Evolutionary conservation across 106 monocot species (phyloP), one percentile per base, ranked within the genome.

Genomic region (Iris macrosiphon): DNA sequence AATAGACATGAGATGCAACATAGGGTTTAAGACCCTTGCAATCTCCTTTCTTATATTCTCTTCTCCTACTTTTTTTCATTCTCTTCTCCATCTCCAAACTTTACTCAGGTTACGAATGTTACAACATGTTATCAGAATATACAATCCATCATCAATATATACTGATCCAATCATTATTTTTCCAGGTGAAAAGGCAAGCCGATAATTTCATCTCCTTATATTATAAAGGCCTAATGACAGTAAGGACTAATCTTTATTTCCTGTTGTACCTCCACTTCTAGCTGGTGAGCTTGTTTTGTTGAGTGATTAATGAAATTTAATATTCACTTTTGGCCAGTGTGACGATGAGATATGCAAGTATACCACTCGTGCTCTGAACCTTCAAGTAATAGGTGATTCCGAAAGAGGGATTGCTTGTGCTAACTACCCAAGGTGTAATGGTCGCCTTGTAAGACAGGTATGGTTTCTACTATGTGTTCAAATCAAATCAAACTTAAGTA

Each of bases 261-360:
- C 23, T 61, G 46, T n/a, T 23, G 20, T 49, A 22, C 13, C 42
- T 8, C 55, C 9, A 15, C 18, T 17, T 8, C 17, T 52, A n/a
- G n/a, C n/a, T 35, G 7, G 7, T 52, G 16, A 52, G 1, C 2
- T 13, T 46, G 7, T 39, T 3, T 11, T n/a, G 3, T 31, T 19
- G 7, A 7, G 3, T 44, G 4, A 4, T 46, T 21, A 6, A 22
- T 3, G 13, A 52, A 45, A 31, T 5, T 52, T 55, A 20, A 14
- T 4, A 20, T 64, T 33, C 1, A 6, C 0, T 8, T 30, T n/a
- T 31, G 49, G 18, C 13, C 64, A 96, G 86, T 90, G 90, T 46
- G 90, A 96, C 30, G 86, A 90, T 76, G 96, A 96, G 70, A 53
- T 72, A 38, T 96, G 96, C 67, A 83, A 83, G 52, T 75, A 80